Percentiles rank a stretch among this genome's conserved stretches.
Evolutionary conservation across 257 asterid species (phyloP).

Genomic region (Plectranthus barbatus): DNA sequence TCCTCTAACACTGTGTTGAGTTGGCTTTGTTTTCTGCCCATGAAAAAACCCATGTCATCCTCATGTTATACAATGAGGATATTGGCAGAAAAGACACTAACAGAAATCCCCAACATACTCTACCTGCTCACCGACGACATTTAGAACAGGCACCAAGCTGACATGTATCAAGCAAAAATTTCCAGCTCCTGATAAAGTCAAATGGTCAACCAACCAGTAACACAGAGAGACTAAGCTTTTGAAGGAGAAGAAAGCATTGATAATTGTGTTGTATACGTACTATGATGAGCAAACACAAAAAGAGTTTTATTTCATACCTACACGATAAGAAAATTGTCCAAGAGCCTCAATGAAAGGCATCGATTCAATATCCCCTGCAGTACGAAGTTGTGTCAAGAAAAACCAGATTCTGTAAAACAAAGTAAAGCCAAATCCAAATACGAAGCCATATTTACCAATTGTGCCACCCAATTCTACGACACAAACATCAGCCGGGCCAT

Average conservation of each 20-base stretch:
- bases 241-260: not conserved
- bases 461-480: conserved; percentile 82
- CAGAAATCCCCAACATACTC: conserved; percentile 4
- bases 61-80: conserved; percentile 5
- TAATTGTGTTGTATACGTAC: not conserved
- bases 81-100: not conserved
- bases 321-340: conserved; percentile 85
- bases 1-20: conserved; percentile 94
- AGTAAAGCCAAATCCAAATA: not conserved
- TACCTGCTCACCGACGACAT: conserved; percentile 94
- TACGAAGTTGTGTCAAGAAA: not conserved
- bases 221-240: not conserved
- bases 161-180: conserved; percentile 92
- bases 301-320: conserved; percentile 43
- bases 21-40: conserved; percentile 93
- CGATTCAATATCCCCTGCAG: conserved; percentile 88
- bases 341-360: conserved; percentile 95
- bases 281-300: not conserved
- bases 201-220: conserved; percentile 1
- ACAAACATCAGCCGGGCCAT: conserved; percentile 82
- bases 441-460: conserved; percentile 38
- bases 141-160: conserved; percentile 85
- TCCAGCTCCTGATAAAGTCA: conserved; percentile 56
- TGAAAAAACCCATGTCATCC: not conserved
- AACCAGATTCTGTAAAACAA: not conserved